Evolutionary conservation across 306 rosid species (phyloP).

Genomic region (Cotoneaster glaucophyllus): DNA sequence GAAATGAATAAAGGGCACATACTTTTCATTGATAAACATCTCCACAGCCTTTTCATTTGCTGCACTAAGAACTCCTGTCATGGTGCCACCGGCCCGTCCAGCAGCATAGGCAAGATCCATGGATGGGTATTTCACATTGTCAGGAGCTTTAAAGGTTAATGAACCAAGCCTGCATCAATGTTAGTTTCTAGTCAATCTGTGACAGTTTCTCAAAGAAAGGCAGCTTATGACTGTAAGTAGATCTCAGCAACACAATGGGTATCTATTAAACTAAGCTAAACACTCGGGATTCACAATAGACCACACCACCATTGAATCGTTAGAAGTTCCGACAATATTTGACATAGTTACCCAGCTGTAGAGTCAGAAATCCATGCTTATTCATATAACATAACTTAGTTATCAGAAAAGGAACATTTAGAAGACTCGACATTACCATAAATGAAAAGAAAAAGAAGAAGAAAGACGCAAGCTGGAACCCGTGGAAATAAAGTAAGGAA

Average conservation of each 20-base stretch:
- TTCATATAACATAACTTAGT: not conserved
- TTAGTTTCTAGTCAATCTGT: conserved; percentile 8
- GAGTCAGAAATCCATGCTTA: not conserved
- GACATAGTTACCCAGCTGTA: not conserved
- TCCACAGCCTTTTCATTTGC: conserved; percentile 99
- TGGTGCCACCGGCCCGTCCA: conserved; percentile 97
- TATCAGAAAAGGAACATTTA: not conserved
- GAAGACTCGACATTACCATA: not conserved
- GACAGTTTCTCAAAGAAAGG: not conserved
- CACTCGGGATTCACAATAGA: not conserved
- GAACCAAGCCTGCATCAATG: conserved; percentile 81
- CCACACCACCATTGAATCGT: not conserved
- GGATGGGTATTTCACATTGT: conserved; percentile 88
- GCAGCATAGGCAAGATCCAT: conserved; percentile 95
- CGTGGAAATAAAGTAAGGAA: not conserved
- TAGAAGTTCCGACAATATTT: not conserved
- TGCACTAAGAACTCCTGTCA: conserved; percentile 99
- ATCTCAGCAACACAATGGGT: not conserved
- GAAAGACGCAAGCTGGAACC: not conserved
- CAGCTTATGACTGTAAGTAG: not conserved
- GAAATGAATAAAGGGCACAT: conserved; percentile 15
- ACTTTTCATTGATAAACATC: conserved; percentile 90
- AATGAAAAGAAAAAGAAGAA: not conserved
- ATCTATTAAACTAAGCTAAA: not conserved
- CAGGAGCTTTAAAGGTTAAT: conserved; percentile 82